Conservation (phyloP, 371 early-diverging fungal genomes). For the Apophysomyces trapeziformis region DNA sequence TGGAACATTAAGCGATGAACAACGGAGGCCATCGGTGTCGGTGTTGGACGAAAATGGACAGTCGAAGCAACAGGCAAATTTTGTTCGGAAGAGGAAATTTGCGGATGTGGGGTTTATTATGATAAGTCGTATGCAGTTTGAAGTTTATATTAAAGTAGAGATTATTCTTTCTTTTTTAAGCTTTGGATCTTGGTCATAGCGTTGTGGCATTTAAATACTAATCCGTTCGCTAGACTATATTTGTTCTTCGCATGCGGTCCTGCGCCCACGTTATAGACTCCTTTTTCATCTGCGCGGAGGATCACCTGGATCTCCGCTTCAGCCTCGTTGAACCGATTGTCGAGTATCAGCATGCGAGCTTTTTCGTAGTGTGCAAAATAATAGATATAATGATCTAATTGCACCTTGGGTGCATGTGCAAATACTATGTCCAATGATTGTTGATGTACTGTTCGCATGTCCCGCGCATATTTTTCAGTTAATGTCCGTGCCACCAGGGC, state of each 20-base stretch:
- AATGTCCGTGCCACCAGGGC: slow-evolving; percentile 28
- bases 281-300: slow-evolving; percentile 39
- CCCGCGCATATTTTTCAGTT: slow-evolving; percentile 13
- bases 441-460: slow-evolving; percentile 15
- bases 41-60: background rate
- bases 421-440: slow-evolving; percentile 27
- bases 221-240: slow-evolving; percentile 48
- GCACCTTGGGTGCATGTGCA: slow-evolving; percentile 27
- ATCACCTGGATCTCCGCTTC: slow-evolving; percentile 49
- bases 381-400: slow-evolving; percentile 66
- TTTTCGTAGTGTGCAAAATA: slow-evolving; percentile 63
- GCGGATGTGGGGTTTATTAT: too few species aligned
- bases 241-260: slow-evolving; percentile 49
- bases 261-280: slow-evolving; percentile 39
- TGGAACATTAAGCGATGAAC: background rate
- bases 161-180: slow-evolving; percentile 1
- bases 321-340: slow-evolving; percentile 48
- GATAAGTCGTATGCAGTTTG: too few species aligned
- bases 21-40: background rate
- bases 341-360: slow-evolving; percentile 47
- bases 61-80: background rate
- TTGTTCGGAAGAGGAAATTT: background rate
- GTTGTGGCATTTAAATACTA: slow-evolving; percentile 55
- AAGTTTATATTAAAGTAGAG: background rate
- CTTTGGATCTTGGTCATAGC: slow-evolving; percentile 12